Evolutionary conservation across 176 grass and related monocot genomes (phyloP), one percentile per base, ranked within the genome.

Genomic region (Stipa capillata): DNA sequence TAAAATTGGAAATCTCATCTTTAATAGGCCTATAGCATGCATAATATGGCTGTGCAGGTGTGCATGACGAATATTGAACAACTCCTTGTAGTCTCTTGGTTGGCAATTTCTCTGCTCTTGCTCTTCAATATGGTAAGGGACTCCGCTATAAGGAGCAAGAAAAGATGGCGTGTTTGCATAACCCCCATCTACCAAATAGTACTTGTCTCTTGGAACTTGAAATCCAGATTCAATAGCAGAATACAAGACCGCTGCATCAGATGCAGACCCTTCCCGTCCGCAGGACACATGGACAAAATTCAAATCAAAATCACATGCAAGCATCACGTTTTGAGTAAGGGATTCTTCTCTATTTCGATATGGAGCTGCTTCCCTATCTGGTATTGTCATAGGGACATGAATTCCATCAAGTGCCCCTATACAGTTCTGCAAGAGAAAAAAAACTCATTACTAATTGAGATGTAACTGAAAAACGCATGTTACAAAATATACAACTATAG

Each of bases 21-120:
- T 93, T 32, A 93, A 31, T 4, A 87, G 35, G 2, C 48, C 14
- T 40, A 74, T 73, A 13, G 88, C 85, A 84, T 6, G 6, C 50
- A 81, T 82, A 0, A 86, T 83, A 59, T 89, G 84, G 54, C 67
- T 73, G 12, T 9, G 42, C 33, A 93, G 63, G 56, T 77, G 36
- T 82, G 84, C 73, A 73, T 93, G 82, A 8, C 74, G 64, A 74
- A 88, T 34, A 58, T 91, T 91, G 62, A 91, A 91, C 66, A 91
- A 34, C 81, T 91, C 85, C 50, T 76, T 91, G 43, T 77, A 85
- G 50, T 88, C 23, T 34, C 20, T 33, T 59, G 80, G 69, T 35
- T 48, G 51, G 40, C 45, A 70, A 88, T 55, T 85, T 20, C 10
- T 76, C 23, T 75, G 77, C 17, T 41, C 82, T 39, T 65, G 31